Evolutionary conservation across 1,284 basidiomycete species (phyloP), one percentile per base, ranked within the genome.

Genomic region (Abortiporus biennis): DNA sequence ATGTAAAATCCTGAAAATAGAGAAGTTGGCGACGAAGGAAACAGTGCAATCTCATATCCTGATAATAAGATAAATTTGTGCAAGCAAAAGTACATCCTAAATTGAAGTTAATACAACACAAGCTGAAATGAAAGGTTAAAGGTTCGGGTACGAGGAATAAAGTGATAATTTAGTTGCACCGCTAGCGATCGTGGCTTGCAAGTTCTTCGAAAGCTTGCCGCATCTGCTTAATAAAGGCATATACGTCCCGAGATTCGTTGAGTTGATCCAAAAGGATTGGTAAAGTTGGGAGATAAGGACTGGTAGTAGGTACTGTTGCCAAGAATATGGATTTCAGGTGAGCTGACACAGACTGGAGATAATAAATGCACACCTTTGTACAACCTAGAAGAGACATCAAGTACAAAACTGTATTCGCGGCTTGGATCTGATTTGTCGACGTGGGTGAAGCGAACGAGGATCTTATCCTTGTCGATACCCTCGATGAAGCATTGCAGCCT

Each of bases 401-500:
- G 58, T 0, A 92, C 80, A 44, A 93, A 69, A 42, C 73, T 82
- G 49, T 81, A 89, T 52, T 91, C 86, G 23, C 75, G 69, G 12
- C 72, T 40, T 5, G 38, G 67, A 43, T 83, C 73, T 0, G 64
- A 52, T 2, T 72, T 66, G 54, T 88, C 84, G 32, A 92, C 61
- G 41, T 78, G 65, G 3, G 74, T 74, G 62, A 91, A 92, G 3
- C 80, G 76, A 38, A 93, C 65, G 36, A 91, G 69, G 9, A 93
- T 68, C 38, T 78, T 76, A 55, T 88, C 81, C 33, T 67, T 68
- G 50, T 80, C 78, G 19, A 92, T 76, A 22, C 88, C 88, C 58
- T 91, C 84, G 12, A 93, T 72, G 13, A 69, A 64, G 58, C 80
- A 85, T 9, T 76, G 74, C 11, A 90, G 63, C 27, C 69, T 63